phyloP scores from a whole-genome alignment of 2,329 filamentous ascomycete species.

The Dissoconium aciculare region DNA sequence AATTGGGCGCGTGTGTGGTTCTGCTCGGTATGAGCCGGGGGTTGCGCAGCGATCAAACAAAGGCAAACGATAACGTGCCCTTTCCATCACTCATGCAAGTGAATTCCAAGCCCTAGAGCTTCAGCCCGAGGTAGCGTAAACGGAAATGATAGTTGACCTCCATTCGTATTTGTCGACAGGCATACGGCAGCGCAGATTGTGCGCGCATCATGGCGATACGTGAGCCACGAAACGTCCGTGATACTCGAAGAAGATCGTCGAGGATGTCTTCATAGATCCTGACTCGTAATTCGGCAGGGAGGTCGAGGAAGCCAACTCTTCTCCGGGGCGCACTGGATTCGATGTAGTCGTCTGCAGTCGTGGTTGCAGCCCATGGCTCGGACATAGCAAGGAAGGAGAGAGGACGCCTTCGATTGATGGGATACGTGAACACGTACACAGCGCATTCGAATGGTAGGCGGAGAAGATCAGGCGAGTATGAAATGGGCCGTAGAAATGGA shows the following conservation, averaged over 20 bases:
- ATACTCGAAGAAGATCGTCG: not conserved
- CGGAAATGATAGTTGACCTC: conserved; percentile 1
- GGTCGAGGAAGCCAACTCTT: conserved; percentile 1
- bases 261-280: conserved; percentile 1
- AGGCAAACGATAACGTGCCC: no score
- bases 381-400: conserved; percentile 1
- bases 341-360: not conserved
- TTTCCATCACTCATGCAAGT: no score
- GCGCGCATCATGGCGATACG: not conserved
- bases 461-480: no score
- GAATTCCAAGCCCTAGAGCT: no score
- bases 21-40: no score
- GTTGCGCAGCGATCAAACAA: no score
- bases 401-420: no score
- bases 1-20: no score
- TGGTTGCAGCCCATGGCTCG: not conserved
- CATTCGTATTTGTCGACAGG: not conserved
- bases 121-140: not conserved
- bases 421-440: no score
- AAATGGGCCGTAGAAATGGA: no score
- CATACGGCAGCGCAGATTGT: not conserved
- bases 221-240: not conserved
- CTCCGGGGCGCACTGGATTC: not conserved
- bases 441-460: no score
- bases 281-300: not conserved